Evolutionary conservation across 139 green algal species (phyloP), one percentile per base, ranked within the genome.

Genomic region (Pseudopediastrum boryanum): DNA sequence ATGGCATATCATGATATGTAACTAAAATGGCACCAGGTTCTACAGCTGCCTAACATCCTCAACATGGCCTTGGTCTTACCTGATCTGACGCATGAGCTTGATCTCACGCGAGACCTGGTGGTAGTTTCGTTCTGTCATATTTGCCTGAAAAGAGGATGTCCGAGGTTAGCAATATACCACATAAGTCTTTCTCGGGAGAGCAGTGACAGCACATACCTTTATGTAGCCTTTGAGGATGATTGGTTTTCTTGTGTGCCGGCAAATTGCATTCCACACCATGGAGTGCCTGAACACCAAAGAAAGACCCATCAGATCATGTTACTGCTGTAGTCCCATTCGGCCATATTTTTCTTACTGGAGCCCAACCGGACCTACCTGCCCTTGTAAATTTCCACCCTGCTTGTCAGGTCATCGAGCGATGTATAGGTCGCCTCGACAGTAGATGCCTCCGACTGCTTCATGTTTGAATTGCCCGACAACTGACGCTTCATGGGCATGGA

Each of bases 91-190:
- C 78, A 84, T 84, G 7, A 84, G 61, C 25, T 61, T 56, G 33
- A 89, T 83, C 67, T 89, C 84, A 3, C 84, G 48, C 3, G 58
- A 56, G 5, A 85, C 80, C 72, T 85, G 80, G 44, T 75, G 56
- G 66, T 66, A 71, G 43, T 82, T 85, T 12, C 51, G 43, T 36
- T 71, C 66, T 23, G 80, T 79, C 80, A 85, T 82, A 29, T 74
- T 73, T 25, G 36, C 62, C 59, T 67, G 59, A 5, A 31, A 12
- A 41, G 23, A 19, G 12, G 12, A 12, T 8, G 59, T 29, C 25
- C 21, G 39, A 39, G 7, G 65, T 35, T n/a, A 43, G 25, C 59
- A 64, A 27, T 64, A 39, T 27, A 64, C 0, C 54, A 16, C 54
- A 64, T 8, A 64, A 64, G 54, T 27, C 9, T 39, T 27, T 33